Conservation (phyloP, 108 stramenopile species). For the Phaeodactylum tricornutum region DNA sequence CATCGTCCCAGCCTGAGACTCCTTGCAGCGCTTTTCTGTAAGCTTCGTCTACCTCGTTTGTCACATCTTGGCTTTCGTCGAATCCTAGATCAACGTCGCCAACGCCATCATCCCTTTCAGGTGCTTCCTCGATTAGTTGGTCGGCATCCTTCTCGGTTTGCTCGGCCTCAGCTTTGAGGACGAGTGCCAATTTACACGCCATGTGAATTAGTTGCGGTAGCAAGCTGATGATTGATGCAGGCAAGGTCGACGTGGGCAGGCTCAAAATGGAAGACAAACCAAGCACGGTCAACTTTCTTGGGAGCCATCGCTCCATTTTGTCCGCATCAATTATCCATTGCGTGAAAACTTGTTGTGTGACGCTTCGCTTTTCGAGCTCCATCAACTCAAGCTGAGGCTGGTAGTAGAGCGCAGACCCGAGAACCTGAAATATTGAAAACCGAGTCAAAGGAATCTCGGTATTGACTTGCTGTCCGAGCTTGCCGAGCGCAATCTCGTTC, state of each 20-base stretch:
- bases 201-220: slow-evolving; percentile 66
- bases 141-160: slow-evolving; percentile 32
- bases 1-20: slow-evolving; percentile 56
- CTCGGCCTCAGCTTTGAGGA: slow-evolving; percentile 67
- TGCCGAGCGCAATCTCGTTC: slow-evolving; percentile 71
- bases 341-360: slow-evolving; percentile 70
- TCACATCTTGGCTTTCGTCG: slow-evolving; percentile 79
- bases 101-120: slow-evolving; percentile 43
- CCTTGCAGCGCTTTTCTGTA: slow-evolving; percentile 75
- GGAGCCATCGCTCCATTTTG: slow-evolving; percentile 52
- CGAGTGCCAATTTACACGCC: slow-evolving; percentile 35
- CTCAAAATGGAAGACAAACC: slow-evolving; percentile 58
- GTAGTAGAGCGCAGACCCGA: slow-evolving; percentile 83
- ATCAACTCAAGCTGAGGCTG: slow-evolving; percentile 72
- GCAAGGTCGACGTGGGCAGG: slow-evolving; percentile 54
- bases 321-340: slow-evolving; percentile 74
- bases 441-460: slow-evolving; percentile 56
- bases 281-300: slow-evolving; percentile 72
- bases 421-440: slow-evolving; percentile 71
- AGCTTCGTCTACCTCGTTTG: slow-evolving; percentile 69
- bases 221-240: slow-evolving; percentile 36
- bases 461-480: slow-evolving; percentile 76
- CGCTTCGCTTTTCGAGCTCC: slow-evolving; percentile 81
- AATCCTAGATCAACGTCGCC: slow-evolving; percentile 65
- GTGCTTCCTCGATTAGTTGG: slow-evolving; percentile 29